Percentiles rank a stretch among this genome's conserved stretches.
Evolutionary conservation across 768 basidiomycete genomes (phyloP).

Genomic region (Dioszegia crocea): DNA sequence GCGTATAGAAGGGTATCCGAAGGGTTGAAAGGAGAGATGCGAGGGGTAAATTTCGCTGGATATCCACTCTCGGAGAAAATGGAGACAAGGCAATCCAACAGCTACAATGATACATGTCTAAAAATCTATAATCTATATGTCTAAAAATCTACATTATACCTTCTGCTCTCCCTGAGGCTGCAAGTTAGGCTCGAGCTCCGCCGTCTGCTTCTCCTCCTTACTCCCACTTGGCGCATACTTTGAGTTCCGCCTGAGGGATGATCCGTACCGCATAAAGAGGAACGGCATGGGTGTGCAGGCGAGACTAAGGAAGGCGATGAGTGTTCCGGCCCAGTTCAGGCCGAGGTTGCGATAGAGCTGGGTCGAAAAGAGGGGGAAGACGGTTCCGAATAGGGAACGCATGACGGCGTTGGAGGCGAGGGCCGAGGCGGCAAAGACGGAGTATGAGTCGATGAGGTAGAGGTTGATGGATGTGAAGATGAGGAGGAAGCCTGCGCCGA

Average conservation of each 20-base stretch:
- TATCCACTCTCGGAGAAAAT: too few species aligned
- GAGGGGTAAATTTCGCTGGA: too few species aligned
- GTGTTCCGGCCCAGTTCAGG: slow-evolving; percentile 35
- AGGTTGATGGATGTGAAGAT: slow-evolving; percentile 12
- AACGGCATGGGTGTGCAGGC: slow-evolving; percentile 50
- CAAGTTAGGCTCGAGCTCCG: slow-evolving; percentile 4
- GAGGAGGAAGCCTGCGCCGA: slow-evolving; percentile 61
- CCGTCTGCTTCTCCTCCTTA: slow-evolving; percentile 9
- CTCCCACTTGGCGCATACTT: slow-evolving; percentile 20
- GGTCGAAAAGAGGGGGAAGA: slow-evolving; percentile 44
- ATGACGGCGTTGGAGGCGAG: slow-evolving; percentile 66
- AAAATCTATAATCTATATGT: not conserved
- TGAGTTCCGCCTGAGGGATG: slow-evolving; percentile 53
- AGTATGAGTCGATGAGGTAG: slow-evolving; percentile 69
- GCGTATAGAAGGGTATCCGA: too few species aligned
- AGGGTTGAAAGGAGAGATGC: too few species aligned
- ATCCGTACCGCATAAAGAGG: slow-evolving; percentile 64
- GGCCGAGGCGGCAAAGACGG: slow-evolving; percentile 61
- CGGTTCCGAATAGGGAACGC: slow-evolving; percentile 58
- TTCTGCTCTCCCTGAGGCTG: slow-evolving; percentile 1
- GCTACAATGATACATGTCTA: not conserved
- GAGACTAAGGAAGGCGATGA: slow-evolving; percentile 33
- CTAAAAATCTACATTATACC: slow-evolving; percentile 1
- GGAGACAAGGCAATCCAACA: not conserved
- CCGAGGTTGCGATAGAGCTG: slow-evolving; percentile 48